These are phyloP conservation scores for Arabis hirsuta DNA, from an alignment of 345 rosid genomes.

Conservation along the genomic window DNA sequence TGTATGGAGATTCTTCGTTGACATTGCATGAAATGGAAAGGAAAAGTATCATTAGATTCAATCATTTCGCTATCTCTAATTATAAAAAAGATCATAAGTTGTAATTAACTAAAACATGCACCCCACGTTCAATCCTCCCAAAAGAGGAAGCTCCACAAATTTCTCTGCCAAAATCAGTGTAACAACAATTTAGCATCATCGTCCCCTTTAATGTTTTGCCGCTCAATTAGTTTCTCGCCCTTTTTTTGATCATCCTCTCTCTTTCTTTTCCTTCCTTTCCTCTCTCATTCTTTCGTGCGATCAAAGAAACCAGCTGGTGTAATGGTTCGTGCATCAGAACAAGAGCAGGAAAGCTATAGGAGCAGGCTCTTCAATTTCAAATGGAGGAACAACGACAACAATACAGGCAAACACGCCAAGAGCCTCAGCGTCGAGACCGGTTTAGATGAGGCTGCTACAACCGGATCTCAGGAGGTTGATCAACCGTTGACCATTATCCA, in stretches of 20 bases:
- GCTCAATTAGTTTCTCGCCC: neutral
- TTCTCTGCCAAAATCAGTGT: conserved; percentile 28
- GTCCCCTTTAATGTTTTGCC: conserved; percentile 13
- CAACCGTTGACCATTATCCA: conserved; percentile 39
- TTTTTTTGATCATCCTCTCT: conserved; percentile 12
- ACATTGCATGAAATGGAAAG: conserved; percentile 18
- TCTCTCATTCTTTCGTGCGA: conserved; percentile 7
- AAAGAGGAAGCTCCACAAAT: conserved; percentile 25
- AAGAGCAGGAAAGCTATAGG: conserved; percentile 60
- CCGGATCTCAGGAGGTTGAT: conserved; percentile 24
- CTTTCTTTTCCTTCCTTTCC: neutral
- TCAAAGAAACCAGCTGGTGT: neutral
- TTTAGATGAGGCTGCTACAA: conserved; percentile 36
- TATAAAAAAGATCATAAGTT: conserved; percentile 25
- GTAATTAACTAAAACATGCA: conserved; percentile 30
- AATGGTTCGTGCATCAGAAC: conserved; percentile 63
- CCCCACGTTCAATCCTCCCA: conserved; percentile 29
- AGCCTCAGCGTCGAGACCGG: conserved; percentile 51
- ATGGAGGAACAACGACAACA: conserved; percentile 53
- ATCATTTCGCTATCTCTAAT: conserved; percentile 11
- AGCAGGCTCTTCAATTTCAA: conserved; percentile 67
- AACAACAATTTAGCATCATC: conserved; percentile 7
- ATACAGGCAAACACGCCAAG: conserved; percentile 50
- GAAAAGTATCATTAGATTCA: neutral
- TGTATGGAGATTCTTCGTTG: neutral